Evolutionary conservation across 495 filamentous ascomycete species (phyloP).

Genomic region (Echria macrotheca): DNA sequence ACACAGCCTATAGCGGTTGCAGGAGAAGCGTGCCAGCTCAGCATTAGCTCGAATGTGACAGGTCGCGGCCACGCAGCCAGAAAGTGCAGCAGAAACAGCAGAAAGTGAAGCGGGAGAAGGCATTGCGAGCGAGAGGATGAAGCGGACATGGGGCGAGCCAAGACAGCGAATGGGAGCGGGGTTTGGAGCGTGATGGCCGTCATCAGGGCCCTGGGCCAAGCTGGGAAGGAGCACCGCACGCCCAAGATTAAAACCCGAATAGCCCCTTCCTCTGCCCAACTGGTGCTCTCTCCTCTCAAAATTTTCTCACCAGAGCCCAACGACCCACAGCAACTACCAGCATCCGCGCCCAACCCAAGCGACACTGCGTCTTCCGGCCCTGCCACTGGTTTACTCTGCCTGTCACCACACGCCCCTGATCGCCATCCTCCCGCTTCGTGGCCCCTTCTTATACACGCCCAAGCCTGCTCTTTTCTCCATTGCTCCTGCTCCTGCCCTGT

Average conservation of each 20-base stretch:
- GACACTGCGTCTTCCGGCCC: constrained; percentile 5
- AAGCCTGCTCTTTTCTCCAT: constrained; percentile 1
- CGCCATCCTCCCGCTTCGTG: constrained; percentile 1
- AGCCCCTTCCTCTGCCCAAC: constrained; percentile 46
- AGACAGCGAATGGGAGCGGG: constrained; percentile 14
- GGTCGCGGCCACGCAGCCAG: constrained; percentile 20
- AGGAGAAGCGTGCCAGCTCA: constrained; percentile 29
- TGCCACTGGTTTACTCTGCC: constrained; percentile 8
- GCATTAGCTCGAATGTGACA: constrained; percentile 25
- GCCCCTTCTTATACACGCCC: constrained; percentile 13
- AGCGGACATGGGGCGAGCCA: background rate
- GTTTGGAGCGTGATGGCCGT: constrained; percentile 3
- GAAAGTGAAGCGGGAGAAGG: constrained; percentile 21
- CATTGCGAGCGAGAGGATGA: constrained; percentile 8
- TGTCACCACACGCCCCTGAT: background rate
- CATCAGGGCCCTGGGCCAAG: constrained; percentile 1
- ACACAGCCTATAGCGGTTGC: constrained; percentile 25
- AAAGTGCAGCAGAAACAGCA: constrained; percentile 10
- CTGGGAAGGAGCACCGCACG: constrained; percentile 8
- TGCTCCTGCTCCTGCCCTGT: constrained; percentile 12
- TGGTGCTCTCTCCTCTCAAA: constrained; percentile 28
- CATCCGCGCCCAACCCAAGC: constrained; percentile 41
- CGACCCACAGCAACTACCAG: constrained; percentile 28
- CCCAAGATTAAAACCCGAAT: constrained; percentile 43
- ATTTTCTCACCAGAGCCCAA: constrained; percentile 41